Evolutionary conservation across 1,139 yeast genomes (phyloP).

Genomic region (Waltiozyma sp.): DNA sequence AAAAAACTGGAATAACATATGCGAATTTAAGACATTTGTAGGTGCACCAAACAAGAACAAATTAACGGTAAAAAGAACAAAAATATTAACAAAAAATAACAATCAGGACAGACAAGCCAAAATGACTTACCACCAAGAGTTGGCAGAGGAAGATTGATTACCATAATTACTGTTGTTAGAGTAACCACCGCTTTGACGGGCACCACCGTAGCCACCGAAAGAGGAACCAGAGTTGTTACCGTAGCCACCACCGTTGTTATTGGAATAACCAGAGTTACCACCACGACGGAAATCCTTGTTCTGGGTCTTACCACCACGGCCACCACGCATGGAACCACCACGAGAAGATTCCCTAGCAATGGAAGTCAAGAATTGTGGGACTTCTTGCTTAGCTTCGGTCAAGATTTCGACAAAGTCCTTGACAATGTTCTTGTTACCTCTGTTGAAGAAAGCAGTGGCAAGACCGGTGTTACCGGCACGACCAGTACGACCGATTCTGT

Average conservation of each 20-base stretch:
- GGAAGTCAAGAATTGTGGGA: conserved; percentile 76
- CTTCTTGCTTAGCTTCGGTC: conserved; percentile 94
- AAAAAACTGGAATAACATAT: neutral
- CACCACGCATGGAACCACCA: conserved; percentile 51
- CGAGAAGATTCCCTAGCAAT: conserved; percentile 69
- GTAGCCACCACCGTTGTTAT: conserved; percentile 15
- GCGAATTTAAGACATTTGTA: conserved; percentile 5
- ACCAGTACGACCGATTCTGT: conserved; percentile 99
- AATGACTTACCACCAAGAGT: conserved; percentile 12
- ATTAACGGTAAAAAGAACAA: conserved; percentile 7
- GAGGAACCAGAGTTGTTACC: conserved; percentile 20
- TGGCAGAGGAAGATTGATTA: conserved; percentile 14
- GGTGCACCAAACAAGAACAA: conserved; percentile 6
- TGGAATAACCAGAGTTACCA: conserved; percentile 11
- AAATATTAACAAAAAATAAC: conserved; percentile 1
- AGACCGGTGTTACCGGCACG: conserved; percentile 99
- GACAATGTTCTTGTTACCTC: conserved; percentile 83
- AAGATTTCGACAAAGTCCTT: conserved; percentile 83
- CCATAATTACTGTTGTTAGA: conserved; percentile 6
- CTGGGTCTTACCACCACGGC: conserved; percentile 31
- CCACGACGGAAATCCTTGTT: conserved; percentile 51
- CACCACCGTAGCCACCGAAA: conserved; percentile 11
- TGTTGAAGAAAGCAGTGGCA: conserved; percentile 96
- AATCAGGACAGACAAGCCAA: neutral
- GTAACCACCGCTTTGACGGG: conserved; percentile 9